Percentiles rank a stretch among this genome's conserved stretches.
Conservation (phyloP, 2,329 filamentous ascomycete species). For the Lasiodiplodia sp. region DNA sequence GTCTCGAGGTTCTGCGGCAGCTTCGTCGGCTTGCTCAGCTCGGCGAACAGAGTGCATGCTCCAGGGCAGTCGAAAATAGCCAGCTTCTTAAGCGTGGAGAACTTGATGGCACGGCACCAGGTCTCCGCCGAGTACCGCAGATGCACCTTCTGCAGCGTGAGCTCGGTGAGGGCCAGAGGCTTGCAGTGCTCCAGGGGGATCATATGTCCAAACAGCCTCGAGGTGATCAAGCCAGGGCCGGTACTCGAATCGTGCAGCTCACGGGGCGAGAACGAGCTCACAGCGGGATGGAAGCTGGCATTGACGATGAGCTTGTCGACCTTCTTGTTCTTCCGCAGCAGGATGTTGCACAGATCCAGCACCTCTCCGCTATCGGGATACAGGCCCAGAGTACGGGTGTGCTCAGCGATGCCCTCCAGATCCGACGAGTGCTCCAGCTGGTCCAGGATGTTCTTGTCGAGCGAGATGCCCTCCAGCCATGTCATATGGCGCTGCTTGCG, state of each 20-base stretch:
- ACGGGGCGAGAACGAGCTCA: slow-evolving; percentile 43
- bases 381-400: slow-evolving; percentile 53
- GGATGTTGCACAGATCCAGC: slow-evolving; percentile 52
- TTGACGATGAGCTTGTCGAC: slow-evolving; percentile 58
- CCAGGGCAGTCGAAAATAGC: slow-evolving; percentile 55
- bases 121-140: slow-evolving; percentile 57
- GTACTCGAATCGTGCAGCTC: slow-evolving; percentile 58
- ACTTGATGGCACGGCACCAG: slow-evolving; percentile 57
- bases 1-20: slow-evolving; percentile 55
- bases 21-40: slow-evolving; percentile 54
- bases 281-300: slow-evolving; percentile 53
- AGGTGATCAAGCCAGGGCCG: slow-evolving; percentile 54
- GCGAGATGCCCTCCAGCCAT: slow-evolving; percentile 57
- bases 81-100: slow-evolving; percentile 52
- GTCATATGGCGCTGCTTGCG: slow-evolving; percentile 58
- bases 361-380: slow-evolving; percentile 57
- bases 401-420: slow-evolving; percentile 51
- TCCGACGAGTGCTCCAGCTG: slow-evolving; percentile 52
- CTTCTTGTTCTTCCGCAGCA: slow-evolving; percentile 51
- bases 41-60: slow-evolving; percentile 55
- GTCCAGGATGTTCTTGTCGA: slow-evolving; percentile 51
- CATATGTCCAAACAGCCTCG: slow-evolving; percentile 56
- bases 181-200: slow-evolving; percentile 56
- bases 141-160: slow-evolving; percentile 55
- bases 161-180: slow-evolving; percentile 52